A percentile compares a stretch with the other conserved stretches of the same genome.
phyloP scores from a whole-genome alignment of 129 eudicot genomes.

The Helichrysum umbraculigerum region DNA sequence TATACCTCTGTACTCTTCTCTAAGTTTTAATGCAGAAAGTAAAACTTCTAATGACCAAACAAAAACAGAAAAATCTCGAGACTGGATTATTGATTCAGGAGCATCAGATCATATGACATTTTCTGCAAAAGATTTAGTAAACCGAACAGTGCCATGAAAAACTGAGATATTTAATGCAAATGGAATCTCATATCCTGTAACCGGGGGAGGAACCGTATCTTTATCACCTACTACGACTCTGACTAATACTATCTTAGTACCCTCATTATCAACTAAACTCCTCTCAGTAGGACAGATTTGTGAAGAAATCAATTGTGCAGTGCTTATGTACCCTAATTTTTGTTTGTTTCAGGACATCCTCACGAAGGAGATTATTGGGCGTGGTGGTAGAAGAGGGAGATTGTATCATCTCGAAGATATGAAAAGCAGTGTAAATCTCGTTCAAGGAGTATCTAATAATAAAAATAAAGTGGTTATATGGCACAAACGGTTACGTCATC shows the following conservation, averaged over 20 bases:
- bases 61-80: not conserved
- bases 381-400: not conserved
- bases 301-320: not conserved
- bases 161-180: not conserved
- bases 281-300: not conserved
- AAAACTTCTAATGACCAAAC: not conserved
- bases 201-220: not conserved
- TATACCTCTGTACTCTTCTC: not conserved
- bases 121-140: not conserved
- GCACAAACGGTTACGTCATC: not conserved
- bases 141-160: not conserved
- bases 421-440: not conserved
- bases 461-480: not conserved
- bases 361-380: too few relatives aligned
- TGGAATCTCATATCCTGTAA: not conserved
- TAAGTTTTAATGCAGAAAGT: not conserved
- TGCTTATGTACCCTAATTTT: not conserved
- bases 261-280: not conserved
- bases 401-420: not conserved
- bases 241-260: not conserved
- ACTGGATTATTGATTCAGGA: not conserved
- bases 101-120: not conserved
- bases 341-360: conserved; percentile 1
- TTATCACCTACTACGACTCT: not conserved
- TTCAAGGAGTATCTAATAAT: too few relatives aligned